Base-by-base conservation (phyloP, 352 stramenopile genomes). In the Phytopythium aichiense region DNA sequence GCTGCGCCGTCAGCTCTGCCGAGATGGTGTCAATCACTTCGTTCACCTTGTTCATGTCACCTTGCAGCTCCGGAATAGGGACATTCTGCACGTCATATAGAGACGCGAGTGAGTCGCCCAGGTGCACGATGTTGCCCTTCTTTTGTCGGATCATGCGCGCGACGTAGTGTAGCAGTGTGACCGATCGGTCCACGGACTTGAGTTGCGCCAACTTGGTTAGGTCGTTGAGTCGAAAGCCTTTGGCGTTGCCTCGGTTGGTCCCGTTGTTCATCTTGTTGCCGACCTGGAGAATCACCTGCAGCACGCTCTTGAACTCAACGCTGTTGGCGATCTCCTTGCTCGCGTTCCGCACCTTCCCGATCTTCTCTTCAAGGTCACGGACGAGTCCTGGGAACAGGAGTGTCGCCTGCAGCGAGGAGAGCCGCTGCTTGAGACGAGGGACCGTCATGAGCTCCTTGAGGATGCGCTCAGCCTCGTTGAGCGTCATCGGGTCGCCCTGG, bases 241-340 rank as follows among this genome's bases (percentile, higher is more conserved):
- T 89, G n/a, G 85, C 85, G 31, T 71, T 69, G n/a, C 77, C 83
- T 8, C 80, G 72, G 51, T 76, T 70, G 16, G 78, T 93, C n/a
- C 73, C 79, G 11, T 88, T 69, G 64, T 96, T 96, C 77, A 96
- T 91, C 52, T 90, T 89, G 67, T 96, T 96, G 0, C 87, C 87
- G 25, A 96, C 76, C 43, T 92, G 82, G 2, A 96, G 63, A 7
- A 96, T 74, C 11, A 91, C 66, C 16, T 86, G 56, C 13, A 96
- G 56, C 43, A 92, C 73, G 8, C 65, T 81, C 59, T 85, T 87
- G 28, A 96, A 79, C 55, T 93, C 87, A 16, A 60, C 57, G 35
- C 83, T 94, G 20, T 89, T 67, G 0, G 70, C 58, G 43, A 94
- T 76, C 50, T 92, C 79, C 1, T 61, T 74, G 43, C 82, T 88